Conservation (phyloP, 139 green algal genomes). For the Astrephomene gubernaculifera region DNA sequence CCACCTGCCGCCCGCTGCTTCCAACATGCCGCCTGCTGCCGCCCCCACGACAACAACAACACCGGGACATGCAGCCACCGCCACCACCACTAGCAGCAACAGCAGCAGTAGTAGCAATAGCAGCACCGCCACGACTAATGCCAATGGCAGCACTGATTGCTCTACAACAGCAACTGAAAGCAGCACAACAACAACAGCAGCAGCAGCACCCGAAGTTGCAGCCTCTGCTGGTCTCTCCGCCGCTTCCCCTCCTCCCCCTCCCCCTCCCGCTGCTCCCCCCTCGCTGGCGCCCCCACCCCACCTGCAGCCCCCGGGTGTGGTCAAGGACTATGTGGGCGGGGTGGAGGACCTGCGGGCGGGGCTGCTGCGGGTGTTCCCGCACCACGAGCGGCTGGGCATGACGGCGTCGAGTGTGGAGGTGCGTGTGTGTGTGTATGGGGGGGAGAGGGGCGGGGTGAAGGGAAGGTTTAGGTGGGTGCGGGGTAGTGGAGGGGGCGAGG, state of each 20-base stretch:
- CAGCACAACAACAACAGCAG: neutral
- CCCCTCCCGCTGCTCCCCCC: no score
- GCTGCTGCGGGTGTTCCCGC: slow-evolving; percentile 7
- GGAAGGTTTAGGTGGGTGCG: neutral
- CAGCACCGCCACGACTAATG: neutral
- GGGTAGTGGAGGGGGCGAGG: neutral
- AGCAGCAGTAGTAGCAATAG: neutral
- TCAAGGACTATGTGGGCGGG: slow-evolving; percentile 67
- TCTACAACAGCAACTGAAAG: neutral
- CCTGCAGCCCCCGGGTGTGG: neutral
- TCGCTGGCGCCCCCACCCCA: neutral
- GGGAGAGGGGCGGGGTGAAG: neutral
- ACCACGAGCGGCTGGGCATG: neutral
- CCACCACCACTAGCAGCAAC: neutral
- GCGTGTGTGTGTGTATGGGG: neutral
- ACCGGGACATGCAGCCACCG: neutral
- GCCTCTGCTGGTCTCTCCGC: no score
- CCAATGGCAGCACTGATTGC: neutral
- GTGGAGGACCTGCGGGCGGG: slow-evolving; percentile 47
- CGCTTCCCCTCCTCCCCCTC: no score
- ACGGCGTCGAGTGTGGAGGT: slow-evolving; percentile 7
- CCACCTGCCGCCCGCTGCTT: no score
- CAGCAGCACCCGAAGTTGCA: neutral
- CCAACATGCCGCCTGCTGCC: no score
- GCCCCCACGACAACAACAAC: slow-evolving; percentile 9